Conservation (phyloP, 805 yeast species). For the Barnettozyma vustinii region DNA sequence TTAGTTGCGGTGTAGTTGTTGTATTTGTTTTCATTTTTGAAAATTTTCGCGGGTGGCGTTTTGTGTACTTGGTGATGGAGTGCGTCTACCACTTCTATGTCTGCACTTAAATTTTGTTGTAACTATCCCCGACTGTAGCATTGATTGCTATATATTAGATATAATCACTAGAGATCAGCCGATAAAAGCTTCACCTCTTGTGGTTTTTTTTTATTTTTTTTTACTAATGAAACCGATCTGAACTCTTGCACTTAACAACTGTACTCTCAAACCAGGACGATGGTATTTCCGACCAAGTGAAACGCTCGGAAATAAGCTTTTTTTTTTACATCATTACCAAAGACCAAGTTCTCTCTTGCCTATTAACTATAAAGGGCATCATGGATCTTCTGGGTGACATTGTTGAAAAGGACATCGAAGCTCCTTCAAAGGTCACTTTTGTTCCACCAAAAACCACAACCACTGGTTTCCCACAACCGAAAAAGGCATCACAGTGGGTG, state of each 20-base stretch:
- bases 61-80: not conserved
- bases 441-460: constrained; percentile 47
- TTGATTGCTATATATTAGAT: too few species aligned
- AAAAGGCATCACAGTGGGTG: constrained; percentile 67
- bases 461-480: constrained; percentile 80
- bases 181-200: too few species aligned
- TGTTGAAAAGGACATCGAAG: constrained; percentile 84
- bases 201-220: too few species aligned
- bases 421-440: constrained; percentile 92
- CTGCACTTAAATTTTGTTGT: too few species aligned
- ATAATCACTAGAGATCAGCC: too few species aligned
- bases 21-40: not conserved
- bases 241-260: too few species aligned
- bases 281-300: too few species aligned
- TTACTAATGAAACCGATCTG: too few species aligned
- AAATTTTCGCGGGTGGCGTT: not conserved
- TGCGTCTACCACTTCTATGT: not conserved
- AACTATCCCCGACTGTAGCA: too few species aligned
- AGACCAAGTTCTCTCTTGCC: not conserved
- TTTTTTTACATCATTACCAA: too few species aligned
- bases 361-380: constrained; percentile 28
- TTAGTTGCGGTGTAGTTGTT: not conserved
- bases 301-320: not conserved
- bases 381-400: constrained; percentile 91
- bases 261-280: too few species aligned